Evolutionary conservation across 2,329 filamentous ascomycete species (phyloP), one percentile per base, ranked within the genome.

Genomic region (Sclerotinia trifoliorum): DNA sequence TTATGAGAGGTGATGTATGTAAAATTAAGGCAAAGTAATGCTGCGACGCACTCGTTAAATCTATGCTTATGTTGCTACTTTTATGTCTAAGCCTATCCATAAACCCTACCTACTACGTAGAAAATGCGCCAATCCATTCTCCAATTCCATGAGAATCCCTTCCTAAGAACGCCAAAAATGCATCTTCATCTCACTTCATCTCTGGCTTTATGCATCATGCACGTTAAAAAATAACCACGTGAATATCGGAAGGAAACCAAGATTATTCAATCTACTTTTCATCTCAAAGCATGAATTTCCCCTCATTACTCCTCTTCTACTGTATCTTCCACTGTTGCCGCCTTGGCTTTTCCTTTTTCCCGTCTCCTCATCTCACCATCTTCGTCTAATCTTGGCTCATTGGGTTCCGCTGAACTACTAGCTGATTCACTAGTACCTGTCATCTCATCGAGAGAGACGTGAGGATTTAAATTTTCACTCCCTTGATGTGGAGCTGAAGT

Each of bases 241-340:
- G 21, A 51, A 62, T 26, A 44, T 39, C 7, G 13, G 10, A 62
- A 2, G n/a, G 19, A 51, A 51, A 39, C n/a, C 46, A 51, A 26
- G n/a, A 61, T 5, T 24, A 39, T 62, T 51, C 13, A 62, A 26
- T 19, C 15, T 39, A 26, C n/a, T 51, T 62, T 39, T 51, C 60
- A 62, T 62, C 46, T 39, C 60, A 62, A 60, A 21, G 56, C 46
- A 62, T 39, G 4, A 51, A 26, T 5, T 62, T 44, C 24, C 26
- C 13, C 29, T 65, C 39, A 65, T 46, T 78, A 79, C 1, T 77
- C 76, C 39, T 81, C 79, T 65, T 82, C 80, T 2, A 73, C 74
- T 13, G 75, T 79, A 66, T 84, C 83, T 71, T 84, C 82, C 7
- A 85, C 78, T 5, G 82, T 83, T 15, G 78, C 83, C 5, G 80